These are phyloP conservation scores for Vachellia pachyceras DNA, from an alignment of 306 rosid genomes.

Conservation along the genomic window DNA sequence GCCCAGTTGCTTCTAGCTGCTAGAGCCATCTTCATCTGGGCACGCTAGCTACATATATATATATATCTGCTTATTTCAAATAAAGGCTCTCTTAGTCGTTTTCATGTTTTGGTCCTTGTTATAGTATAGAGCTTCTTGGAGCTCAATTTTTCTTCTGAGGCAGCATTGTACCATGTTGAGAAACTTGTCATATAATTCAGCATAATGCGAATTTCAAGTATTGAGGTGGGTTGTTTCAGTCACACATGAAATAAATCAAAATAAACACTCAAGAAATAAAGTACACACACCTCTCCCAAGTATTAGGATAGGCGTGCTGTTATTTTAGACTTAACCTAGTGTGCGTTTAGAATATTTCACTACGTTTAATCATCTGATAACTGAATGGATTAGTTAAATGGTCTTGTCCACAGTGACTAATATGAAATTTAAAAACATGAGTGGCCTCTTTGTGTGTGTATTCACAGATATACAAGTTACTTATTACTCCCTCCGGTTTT, in stretches of 20 bases:
- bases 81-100: background rate
- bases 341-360: background rate
- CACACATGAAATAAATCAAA: background rate
- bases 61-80: background rate
- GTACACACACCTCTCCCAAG: background rate
- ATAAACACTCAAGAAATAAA: background rate
- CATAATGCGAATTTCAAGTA: background rate
- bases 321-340: too few species aligned
- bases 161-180: constrained; percentile 4
- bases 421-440: background rate
- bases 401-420: background rate
- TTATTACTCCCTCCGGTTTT: too few species aligned
- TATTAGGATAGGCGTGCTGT: background rate
- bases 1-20: constrained; percentile 52
- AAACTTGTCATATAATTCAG: background rate
- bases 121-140: background rate
- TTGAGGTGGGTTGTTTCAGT: background rate
- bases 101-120: background rate
- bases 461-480: background rate
- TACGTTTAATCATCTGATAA: background rate
- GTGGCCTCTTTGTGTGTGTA: background rate
- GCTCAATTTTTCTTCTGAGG: background rate
- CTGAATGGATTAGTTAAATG: background rate
- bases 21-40: constrained; percentile 56
- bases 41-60: background rate